Evolutionary conservation across 495 filamentous ascomycete genomes (phyloP).

Genomic region (Tetracladium setigerum): DNA sequence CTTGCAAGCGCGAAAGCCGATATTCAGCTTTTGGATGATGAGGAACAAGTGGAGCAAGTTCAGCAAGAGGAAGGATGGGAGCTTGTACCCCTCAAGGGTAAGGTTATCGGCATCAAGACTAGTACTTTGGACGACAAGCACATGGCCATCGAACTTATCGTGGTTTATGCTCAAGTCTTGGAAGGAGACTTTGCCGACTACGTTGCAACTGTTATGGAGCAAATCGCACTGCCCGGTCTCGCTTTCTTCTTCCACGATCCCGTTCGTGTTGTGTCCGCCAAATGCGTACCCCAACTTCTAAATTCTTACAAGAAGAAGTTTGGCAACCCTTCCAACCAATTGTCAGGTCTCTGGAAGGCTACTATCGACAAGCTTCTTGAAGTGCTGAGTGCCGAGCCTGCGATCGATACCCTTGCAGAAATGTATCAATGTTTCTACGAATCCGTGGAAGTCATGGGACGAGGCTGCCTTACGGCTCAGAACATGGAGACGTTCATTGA

Average conservation of each 20-base stretch:
- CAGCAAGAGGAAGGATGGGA: constrained; percentile 98
- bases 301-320: constrained; percentile 90
- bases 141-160: constrained; percentile 95
- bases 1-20: constrained; percentile 94
- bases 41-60: constrained; percentile 85
- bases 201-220: constrained; percentile 89
- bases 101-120: constrained; percentile 97
- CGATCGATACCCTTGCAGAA: constrained; percentile 92
- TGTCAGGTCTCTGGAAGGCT: constrained; percentile 71
- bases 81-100: constrained; percentile 89
- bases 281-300: constrained; percentile 88
- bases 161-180: constrained; percentile 92
- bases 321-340: constrained; percentile 64
- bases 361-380: constrained; percentile 89
- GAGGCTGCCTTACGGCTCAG: constrained; percentile 63
- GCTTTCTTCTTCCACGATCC: constrained; percentile 99
- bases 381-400: constrained; percentile 89
- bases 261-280: constrained; percentile 90
- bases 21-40: constrained; percentile 92
- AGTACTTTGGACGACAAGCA: constrained; percentile 97
- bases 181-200: constrained; percentile 89
- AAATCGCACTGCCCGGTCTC: constrained; percentile 87
- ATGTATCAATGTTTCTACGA: constrained; percentile 99
- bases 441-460: constrained; percentile 88
- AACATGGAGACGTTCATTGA: constrained; percentile 86